phyloP scores from a whole-genome alignment of 805 yeast genomes.

The Pichia sporocuriosa region DNA sequence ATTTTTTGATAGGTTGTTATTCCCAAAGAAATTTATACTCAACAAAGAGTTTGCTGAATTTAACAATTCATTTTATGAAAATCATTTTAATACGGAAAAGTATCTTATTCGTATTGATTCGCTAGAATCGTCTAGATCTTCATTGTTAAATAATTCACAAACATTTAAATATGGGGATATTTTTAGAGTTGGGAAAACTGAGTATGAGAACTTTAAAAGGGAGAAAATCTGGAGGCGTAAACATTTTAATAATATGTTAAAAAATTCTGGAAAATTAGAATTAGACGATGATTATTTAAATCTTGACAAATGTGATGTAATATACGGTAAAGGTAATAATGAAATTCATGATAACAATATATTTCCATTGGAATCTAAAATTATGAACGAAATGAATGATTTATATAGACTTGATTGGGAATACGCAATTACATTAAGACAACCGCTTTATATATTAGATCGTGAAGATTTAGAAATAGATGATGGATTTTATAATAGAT shows the following conservation, averaged over 20 bases:
- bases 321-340: no score
- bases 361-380: constrained; percentile 27
- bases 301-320: constrained; percentile 14
- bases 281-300: constrained; percentile 16
- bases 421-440: constrained; percentile 34
- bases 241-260: not conserved
- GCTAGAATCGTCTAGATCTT: no score
- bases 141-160: not conserved
- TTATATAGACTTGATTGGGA: constrained; percentile 40
- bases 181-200: not conserved
- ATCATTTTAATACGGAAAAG: not conserved
- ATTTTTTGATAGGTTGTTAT: not conserved
- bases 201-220: not conserved
- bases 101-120: constrained; percentile 2
- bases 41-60: constrained; percentile 15
- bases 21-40: constrained; percentile 4
- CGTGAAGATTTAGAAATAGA: constrained; percentile 24
- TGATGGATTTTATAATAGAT: constrained; percentile 27
- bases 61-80: constrained; percentile 8
- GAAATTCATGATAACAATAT: no score
- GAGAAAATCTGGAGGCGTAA: not conserved
- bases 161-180: not conserved
- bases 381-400: constrained; percentile 30
- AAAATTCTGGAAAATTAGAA: no score
- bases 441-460: constrained; percentile 33